Conservation (phyloP, 2,329 filamentous ascomycete genomes). For the Beauveria sp. region DNA sequence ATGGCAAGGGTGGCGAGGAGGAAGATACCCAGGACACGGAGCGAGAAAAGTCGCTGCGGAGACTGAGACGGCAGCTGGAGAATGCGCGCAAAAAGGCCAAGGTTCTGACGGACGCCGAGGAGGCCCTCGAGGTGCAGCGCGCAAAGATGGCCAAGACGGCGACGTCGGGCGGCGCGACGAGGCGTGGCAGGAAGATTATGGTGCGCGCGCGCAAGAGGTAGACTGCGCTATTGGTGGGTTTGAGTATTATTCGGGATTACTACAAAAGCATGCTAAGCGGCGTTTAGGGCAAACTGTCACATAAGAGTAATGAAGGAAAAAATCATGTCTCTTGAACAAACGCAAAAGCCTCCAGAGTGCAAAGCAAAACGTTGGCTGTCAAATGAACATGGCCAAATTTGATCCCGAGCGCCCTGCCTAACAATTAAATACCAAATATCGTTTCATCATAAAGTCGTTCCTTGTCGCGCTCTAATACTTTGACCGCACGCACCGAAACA, state of each 20-base stretch:
- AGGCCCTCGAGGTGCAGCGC: conserved; percentile 49
- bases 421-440: not conserved
- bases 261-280: conserved; percentile 1
- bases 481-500: conserved; percentile 43
- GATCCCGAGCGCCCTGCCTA: not conserved
- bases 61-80: conserved; percentile 41
- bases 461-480: conserved; percentile 26
- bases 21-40: conserved; percentile 25
- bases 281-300: not conserved
- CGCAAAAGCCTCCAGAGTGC: not conserved
- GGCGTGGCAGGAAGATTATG: conserved; percentile 55
- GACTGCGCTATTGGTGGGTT: conserved; percentile 7
- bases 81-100: conserved; percentile 46
- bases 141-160: conserved; percentile 59
- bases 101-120: conserved; percentile 47
- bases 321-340: not conserved
- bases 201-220: conserved; percentile 55
- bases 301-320: not conserved
- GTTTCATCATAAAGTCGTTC: not conserved
- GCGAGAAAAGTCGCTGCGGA: conserved; percentile 34
- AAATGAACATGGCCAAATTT: not conserved
- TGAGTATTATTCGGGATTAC: not conserved
- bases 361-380: not conserved
- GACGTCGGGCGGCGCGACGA: conserved; percentile 51
- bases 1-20: conserved; percentile 16